Percentiles rank a stretch among this genome's conserved stretches.
Evolutionary conservation across 225 moss, liverwort and hornwort species (phyloP).

Genomic region (Anthoceros angustus): DNA sequence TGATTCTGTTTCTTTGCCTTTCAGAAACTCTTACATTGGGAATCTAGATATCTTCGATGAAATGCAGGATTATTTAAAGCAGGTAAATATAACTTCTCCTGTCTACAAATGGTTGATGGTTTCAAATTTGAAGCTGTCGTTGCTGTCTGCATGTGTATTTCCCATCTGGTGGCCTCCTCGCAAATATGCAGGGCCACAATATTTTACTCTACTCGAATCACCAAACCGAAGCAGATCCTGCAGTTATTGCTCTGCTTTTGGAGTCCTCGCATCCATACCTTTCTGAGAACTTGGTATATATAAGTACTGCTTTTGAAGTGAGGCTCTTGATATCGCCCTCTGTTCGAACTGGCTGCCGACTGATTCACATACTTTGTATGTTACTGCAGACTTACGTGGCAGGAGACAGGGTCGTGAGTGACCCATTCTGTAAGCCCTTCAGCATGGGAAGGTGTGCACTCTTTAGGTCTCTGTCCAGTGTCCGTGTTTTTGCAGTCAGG

Average conservation of each 20-base stretch:
- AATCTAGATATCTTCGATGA: slow-evolving; percentile 50
- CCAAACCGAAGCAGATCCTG: slow-evolving; percentile 96
- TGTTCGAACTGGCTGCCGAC: background rate
- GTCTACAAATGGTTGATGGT: background rate
- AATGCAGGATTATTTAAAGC: slow-evolving; percentile 52
- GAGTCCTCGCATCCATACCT: slow-evolving; percentile 57
- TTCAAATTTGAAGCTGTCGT: background rate
- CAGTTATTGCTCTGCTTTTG: slow-evolving; percentile 82
- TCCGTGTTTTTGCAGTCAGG: background rate
- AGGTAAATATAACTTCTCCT: slow-evolving; percentile 23
- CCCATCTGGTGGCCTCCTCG: background rate
- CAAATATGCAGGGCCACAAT: slow-evolving; percentile 64
- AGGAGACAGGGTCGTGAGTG: slow-evolving; percentile 88
- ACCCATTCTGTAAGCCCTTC: slow-evolving; percentile 99
- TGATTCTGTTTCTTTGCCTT: slow-evolving; percentile 5
- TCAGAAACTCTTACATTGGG: slow-evolving; percentile 82
- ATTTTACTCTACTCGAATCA: slow-evolving; percentile 79
- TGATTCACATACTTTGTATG: background rate
- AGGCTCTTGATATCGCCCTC: background rate
- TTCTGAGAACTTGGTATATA: slow-evolving; percentile 71
- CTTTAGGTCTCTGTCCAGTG: background rate
- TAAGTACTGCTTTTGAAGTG: background rate
- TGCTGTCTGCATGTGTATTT: background rate
- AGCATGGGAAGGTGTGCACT: slow-evolving; percentile 83
- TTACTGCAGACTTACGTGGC: slow-evolving; percentile 69